Evolutionary conservation across 2,329 filamentous ascomycete species (phyloP).

Genomic region (Xylaria hypoxylon): DNA sequence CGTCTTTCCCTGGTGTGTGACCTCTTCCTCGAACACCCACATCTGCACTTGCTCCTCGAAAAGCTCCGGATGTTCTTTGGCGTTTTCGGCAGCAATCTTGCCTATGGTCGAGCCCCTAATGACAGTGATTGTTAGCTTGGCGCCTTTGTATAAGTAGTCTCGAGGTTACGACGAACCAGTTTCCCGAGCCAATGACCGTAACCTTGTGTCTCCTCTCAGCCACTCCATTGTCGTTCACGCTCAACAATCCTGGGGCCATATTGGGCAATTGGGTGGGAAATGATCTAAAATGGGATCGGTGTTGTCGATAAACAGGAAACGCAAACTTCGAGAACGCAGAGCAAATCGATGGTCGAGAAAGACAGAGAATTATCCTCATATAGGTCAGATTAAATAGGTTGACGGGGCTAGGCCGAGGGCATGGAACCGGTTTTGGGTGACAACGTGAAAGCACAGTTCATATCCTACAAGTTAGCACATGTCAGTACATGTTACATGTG

Average conservation of each 20-base stretch:
- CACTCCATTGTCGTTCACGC: slow-evolving; percentile 63
- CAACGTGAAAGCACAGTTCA: not conserved
- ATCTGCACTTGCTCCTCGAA: slow-evolving; percentile 94
- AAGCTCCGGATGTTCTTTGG: slow-evolving; percentile 77
- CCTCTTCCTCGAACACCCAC: slow-evolving; percentile 98
- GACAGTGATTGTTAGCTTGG: slow-evolving; percentile 31
- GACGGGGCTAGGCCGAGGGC: not conserved
- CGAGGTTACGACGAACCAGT: slow-evolving; percentile 73
- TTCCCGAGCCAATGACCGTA: slow-evolving; percentile 93
- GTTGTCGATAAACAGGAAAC: slow-evolving; percentile 16
- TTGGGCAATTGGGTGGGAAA: slow-evolving; percentile 41
- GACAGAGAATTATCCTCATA: slow-evolving; percentile 31
- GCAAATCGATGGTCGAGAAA: slow-evolving; percentile 21
- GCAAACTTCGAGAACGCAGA: slow-evolving; percentile 20
- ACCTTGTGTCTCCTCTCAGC: slow-evolving; percentile 88
- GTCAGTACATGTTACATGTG: slow-evolving; percentile 36
- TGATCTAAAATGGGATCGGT: slow-evolving; percentile 15
- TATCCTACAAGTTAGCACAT: not conserved
- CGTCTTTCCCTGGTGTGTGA: slow-evolving; percentile 73
- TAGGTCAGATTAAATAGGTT: not conserved
- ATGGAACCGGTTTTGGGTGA: slow-evolving; percentile 4
- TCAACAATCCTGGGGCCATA: slow-evolving; percentile 53
- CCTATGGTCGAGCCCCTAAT: slow-evolving; percentile 93
- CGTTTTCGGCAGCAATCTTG: slow-evolving; percentile 96
- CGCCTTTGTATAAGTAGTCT: not conserved